A percentile compares a stretch with the other conserved stretches of the same genome.
These are phyloP conservation scores for Aspergillus intermedius DNA, from an alignment of 2,329 filamentous ascomycete genomes.

Conservation along the genomic window DNA sequence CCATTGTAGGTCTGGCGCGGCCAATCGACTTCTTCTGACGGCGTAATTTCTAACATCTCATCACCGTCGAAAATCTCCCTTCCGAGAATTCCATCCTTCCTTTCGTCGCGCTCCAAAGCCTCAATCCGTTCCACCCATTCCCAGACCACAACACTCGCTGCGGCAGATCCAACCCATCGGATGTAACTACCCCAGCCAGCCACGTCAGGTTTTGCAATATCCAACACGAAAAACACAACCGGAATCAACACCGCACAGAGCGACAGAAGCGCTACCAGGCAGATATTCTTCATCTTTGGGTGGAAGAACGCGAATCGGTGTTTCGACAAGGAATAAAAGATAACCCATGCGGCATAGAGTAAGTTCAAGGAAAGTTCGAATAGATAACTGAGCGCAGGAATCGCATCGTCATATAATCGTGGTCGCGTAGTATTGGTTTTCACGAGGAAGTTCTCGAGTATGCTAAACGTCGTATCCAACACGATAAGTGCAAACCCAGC, in stretches of 20 bases:
- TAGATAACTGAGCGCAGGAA: constrained; percentile 84
- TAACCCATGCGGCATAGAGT: constrained; percentile 86
- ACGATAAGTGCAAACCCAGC: constrained; percentile 90
- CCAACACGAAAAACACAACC: constrained; percentile 86
- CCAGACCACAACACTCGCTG: constrained; percentile 94
- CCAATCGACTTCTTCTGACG: constrained; percentile 51
- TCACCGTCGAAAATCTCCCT: constrained; percentile 90
- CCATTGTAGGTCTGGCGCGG: constrained; percentile 28
- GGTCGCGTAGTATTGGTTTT: constrained; percentile 49
- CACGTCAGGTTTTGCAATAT: constrained; percentile 77
- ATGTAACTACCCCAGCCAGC: constrained; percentile 94
- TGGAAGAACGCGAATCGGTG: constrained; percentile 88
- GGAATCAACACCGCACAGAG: constrained; percentile 78
- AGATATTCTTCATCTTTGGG: constrained; percentile 82
- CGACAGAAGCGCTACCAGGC: constrained; percentile 70
- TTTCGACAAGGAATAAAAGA: constrained; percentile 90
- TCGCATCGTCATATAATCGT: constrained; percentile 75
- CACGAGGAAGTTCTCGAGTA: constrained; percentile 76
- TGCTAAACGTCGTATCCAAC: constrained; percentile 83
- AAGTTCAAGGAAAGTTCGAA: constrained; percentile 82
- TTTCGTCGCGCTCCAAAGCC: constrained; percentile 82
- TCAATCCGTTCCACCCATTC: constrained; percentile 97
- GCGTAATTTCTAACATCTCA: constrained; percentile 72
- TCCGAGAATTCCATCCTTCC: constrained; percentile 86
- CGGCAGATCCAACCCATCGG: constrained; percentile 89